Base-by-base conservation (phyloP, 2,329 filamentous ascomycete species). In the Tolypocladium paradoxum region DNA sequence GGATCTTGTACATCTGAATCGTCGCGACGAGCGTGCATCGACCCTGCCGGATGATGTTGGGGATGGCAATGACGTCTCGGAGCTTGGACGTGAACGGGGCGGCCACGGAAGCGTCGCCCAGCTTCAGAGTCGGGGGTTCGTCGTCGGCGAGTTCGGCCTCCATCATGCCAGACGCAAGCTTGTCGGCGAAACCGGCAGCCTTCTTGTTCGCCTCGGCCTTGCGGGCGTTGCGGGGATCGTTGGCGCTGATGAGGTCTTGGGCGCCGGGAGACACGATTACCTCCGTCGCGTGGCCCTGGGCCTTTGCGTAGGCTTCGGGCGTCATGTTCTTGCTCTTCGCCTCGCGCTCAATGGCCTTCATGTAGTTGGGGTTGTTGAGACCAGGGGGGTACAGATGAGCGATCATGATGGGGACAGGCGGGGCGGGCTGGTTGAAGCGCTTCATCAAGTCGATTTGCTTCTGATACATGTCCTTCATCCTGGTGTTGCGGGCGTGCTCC, bases 1-100 rank as follows among this genome's bases (percentile, higher is more conserved):
- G 82, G 63, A 99, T 99, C 80, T 96, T 99, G 83, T 99, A 99
- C 92, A 99, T 99, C 76, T 99, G 93, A 59, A 99, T 97, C 0
- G 93, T 99, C 34, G 93, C 93, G 52, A 99, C 93, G 22, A 99
- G 83, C 8, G 93, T 99, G 76, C 93, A 99, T 57, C 93, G 88
- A 54, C 93, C 93, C 74, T 99, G 93, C 54, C 93, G 88, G 64
- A 99, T 93, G 64, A 99, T 99, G 74, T 99, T 99, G 51, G 93
- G 92, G 54, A 99, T 90, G 37, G 93, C 93, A 62, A 99, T 83
- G 55, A 99, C 93, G 64, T 99, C 96, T 61, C 91, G 88, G 45
- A 99, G 81, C 74, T 99, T 99, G 68, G 90, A 96, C 0, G 93
- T 99, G 70, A 99, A 99, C 0, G 93, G 93, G 0, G 93, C 93